phyloP scores from a whole-genome alignment of 495 filamentous ascomycete species.

The Usnea hakonensis region DNA sequence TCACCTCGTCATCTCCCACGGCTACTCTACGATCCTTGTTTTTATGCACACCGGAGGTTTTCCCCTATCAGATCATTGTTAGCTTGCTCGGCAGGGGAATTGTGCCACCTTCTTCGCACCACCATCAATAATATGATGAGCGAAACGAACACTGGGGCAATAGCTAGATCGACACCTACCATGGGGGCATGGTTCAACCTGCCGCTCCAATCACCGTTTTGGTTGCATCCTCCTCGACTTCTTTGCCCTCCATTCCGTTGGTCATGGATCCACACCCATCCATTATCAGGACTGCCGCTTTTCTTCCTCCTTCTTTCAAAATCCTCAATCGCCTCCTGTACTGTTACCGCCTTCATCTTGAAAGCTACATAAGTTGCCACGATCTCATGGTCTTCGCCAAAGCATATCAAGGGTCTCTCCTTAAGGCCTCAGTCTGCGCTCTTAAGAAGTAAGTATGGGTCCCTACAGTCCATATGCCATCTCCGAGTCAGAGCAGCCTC shows the following conservation, averaged over 20 bases:
- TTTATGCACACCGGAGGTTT: not conserved
- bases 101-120: not conserved
- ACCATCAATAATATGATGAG: too few species aligned
- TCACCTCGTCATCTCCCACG: not conserved
- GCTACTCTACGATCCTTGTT: not conserved
- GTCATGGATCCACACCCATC: too few species aligned
- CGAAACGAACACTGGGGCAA: too few species aligned
- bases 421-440: not conserved
- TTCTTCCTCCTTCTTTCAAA: not conserved
- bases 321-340: not conserved
- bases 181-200: not conserved
- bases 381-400: not conserved
- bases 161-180: not conserved
- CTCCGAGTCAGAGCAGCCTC: slow-evolving; percentile 6
- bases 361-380: not conserved
- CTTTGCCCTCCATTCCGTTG: too few species aligned
- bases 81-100: not conserved
- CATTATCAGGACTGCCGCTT: too few species aligned
- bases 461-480: slow-evolving; percentile 16
- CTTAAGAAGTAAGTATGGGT: not conserved
- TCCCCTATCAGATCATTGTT: not conserved
- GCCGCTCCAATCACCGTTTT: not conserved
- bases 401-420: not conserved
- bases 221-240: not conserved
- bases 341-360: not conserved